These are phyloP conservation scores for Thozetella sp. DNA, from an alignment of 495 filamentous ascomycete genomes.

Conservation along the genomic window DNA sequence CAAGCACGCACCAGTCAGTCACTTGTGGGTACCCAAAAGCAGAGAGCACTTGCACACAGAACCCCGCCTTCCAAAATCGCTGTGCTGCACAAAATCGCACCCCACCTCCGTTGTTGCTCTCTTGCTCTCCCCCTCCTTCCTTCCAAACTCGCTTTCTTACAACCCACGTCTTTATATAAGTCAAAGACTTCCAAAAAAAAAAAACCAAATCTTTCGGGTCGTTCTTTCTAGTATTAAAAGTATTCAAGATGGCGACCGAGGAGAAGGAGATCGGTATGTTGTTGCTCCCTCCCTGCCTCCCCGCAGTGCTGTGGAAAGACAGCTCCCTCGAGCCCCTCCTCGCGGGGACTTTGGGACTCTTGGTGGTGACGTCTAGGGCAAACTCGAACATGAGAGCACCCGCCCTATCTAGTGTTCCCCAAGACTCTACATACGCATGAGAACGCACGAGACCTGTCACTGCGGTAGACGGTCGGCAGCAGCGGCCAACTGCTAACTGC, in stretches of 20 bases:
- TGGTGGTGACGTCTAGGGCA: neutral
- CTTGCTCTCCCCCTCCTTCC: constrained; percentile 7
- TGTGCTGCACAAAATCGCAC: constrained; percentile 29
- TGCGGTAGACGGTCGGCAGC: neutral
- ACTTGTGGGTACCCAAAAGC: neutral
- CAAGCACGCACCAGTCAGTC: constrained; percentile 1
- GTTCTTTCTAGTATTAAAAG: constrained; percentile 7
- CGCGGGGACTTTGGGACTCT: no score
- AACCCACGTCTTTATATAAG: no score
- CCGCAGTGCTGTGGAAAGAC: no score
- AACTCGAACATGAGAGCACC: neutral
- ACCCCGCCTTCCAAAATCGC: constrained; percentile 40
- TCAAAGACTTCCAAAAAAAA: no score
- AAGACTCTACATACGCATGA: no score
- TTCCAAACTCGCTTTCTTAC: constrained; percentile 10
- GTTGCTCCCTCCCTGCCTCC: constrained; percentile 1
- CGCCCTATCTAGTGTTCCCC: no score
- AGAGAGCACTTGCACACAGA: constrained; percentile 18
- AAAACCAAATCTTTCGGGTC: no score
- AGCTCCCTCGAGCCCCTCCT: constrained; percentile 5
- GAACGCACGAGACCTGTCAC: neutral
- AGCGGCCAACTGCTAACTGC: constrained; percentile 10
- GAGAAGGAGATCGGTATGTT: constrained; percentile 42
- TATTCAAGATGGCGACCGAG: constrained; percentile 33
- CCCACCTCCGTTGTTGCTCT: constrained; percentile 12